Evolutionary conservation across 805 yeast genomes (phyloP), one percentile per base, ranked within the genome.

Genomic region (Wickerhamiella bombiphila): DNA sequence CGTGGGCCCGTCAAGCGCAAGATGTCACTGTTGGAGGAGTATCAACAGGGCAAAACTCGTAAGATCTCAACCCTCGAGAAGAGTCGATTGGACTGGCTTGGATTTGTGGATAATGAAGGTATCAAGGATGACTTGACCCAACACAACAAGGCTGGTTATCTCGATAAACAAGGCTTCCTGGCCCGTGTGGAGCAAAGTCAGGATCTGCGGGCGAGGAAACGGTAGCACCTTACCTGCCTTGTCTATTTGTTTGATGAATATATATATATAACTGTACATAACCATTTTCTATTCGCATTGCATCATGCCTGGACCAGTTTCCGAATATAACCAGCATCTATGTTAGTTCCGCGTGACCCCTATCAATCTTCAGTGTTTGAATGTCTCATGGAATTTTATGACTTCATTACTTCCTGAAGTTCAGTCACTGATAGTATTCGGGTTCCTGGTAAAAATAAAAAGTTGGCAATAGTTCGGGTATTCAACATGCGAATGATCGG

Each of bases 81-180:
- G 58, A 80, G 94, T 1, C 66, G 93, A 44, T 65, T 91, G 36
- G 98, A 91, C 58, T 91, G 97, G 94, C 93, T 93, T 1, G 73
- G 80, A 34, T 85, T 80, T 59, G 95, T 91, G 22, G 96, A 88
- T 58, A 69, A 79, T 46, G 75, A 76, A 45, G 85, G 85, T 39
- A 76, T 91, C 34, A 67, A 71, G 37, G 95, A 82, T 46, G 98
- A 91, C 44, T 69, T 91, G 52, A 69, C 67, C 34, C 68, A 71
- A 40, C 79, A 77, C 53, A 86, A 85, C 55, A 86, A 80, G 63
- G 91, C 76, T 37, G 98, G 98, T 6, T 91, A 76, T 58, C 61
- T 91, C 51, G 94, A 82, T 44, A 83, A 74, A 53, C 96, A 88
- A 57, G 95, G 80, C 47, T 91, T 91, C 69, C 64, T 91, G 52